These are phyloP conservation scores for Apophysomyces elegans DNA, from an alignment of 371 early-diverging fungal species.

Conservation along the genomic window DNA sequence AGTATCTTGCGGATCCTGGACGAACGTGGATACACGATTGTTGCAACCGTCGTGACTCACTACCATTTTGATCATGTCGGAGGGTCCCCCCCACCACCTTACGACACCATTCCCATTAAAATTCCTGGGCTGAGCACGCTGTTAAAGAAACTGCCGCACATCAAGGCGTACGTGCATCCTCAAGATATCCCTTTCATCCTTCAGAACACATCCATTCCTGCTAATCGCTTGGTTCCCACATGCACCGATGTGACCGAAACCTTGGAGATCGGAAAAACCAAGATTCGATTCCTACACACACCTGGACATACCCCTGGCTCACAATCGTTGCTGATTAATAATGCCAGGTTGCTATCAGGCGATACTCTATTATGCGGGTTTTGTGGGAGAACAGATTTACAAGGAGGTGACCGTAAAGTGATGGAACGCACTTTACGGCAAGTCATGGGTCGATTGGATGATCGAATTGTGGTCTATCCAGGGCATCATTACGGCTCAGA, in stretches of 20 bases:
- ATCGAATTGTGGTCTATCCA: constrained; percentile 80
- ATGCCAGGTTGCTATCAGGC: constrained; percentile 78
- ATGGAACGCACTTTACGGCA: constrained; percentile 73
- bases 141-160: constrained; percentile 67
- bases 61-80: constrained; percentile 87
- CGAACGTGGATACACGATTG: constrained; percentile 64
- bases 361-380: constrained; percentile 84
- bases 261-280: constrained; percentile 57
- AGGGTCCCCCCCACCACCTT: constrained; percentile 81
- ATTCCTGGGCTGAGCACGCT: constrained; percentile 80
- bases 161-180: constrained; percentile 77
- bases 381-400: constrained; percentile 82
- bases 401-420: constrained; percentile 65
- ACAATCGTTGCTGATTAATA: constrained; percentile 80
- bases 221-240: constrained; percentile 58
- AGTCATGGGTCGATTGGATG: constrained; percentile 60
- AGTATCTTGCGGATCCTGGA: constrained; percentile 69
- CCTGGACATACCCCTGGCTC: constrained; percentile 92
- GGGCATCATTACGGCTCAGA: constrained; percentile 87
- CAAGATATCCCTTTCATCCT: constrained; percentile 75
- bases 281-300: constrained; percentile 78
- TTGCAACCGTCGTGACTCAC: constrained; percentile 79
- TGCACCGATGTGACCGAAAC: constrained; percentile 65
- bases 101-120: constrained; percentile 74
- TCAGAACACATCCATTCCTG: constrained; percentile 68